phyloP scores from a whole-genome alignment of 805 yeast species.

The Yarrowia sp. region DNA sequence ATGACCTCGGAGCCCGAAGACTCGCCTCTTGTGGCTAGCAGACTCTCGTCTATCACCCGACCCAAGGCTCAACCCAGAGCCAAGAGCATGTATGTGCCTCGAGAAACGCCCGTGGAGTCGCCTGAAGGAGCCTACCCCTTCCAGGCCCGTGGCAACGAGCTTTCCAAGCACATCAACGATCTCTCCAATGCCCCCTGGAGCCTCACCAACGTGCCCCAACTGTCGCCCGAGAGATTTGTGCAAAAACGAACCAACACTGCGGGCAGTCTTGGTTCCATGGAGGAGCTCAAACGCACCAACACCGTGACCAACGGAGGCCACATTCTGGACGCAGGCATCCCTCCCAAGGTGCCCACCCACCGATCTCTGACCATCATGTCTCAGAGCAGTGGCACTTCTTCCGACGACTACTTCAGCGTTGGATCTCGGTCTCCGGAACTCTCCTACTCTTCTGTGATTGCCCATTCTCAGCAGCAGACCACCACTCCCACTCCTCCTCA shows the following conservation, averaged over 20 bases:
- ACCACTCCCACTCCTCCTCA: not conserved
- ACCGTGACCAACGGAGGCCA: slow-evolving; percentile 15
- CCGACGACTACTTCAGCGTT: slow-evolving; percentile 17
- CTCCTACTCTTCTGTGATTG: not conserved
- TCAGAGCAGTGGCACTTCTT: slow-evolving; percentile 26
- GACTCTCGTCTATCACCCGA: slow-evolving; percentile 18
- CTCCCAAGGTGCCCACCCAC: slow-evolving; percentile 46
- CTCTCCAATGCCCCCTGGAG: slow-evolving; percentile 13
- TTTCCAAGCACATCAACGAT: slow-evolving; percentile 20
- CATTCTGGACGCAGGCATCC: slow-evolving; percentile 45
- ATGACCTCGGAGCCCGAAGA: slow-evolving; percentile 33
- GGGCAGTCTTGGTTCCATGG: slow-evolving; percentile 19
- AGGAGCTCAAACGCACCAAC: slow-evolving; percentile 27
- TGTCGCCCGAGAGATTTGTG: slow-evolving; percentile 11
- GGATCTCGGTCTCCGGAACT: slow-evolving; percentile 20
- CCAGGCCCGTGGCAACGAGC: slow-evolving; percentile 19
- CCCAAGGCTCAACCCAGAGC: slow-evolving; percentile 12
- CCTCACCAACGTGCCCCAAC: slow-evolving; percentile 10
- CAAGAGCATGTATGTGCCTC: slow-evolving; percentile 32
- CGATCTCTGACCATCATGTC: slow-evolving; percentile 26
- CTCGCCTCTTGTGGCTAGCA: slow-evolving; percentile 27
- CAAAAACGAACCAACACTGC: slow-evolving; percentile 18
- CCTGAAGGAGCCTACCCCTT: slow-evolving; percentile 7
- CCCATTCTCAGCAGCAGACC: not conserved
- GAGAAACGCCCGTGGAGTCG: slow-evolving; percentile 1